Evolutionary conservation across 1,284 basidiomycete genomes (phyloP).

Genomic region (Phlebopus sp.): DNA sequence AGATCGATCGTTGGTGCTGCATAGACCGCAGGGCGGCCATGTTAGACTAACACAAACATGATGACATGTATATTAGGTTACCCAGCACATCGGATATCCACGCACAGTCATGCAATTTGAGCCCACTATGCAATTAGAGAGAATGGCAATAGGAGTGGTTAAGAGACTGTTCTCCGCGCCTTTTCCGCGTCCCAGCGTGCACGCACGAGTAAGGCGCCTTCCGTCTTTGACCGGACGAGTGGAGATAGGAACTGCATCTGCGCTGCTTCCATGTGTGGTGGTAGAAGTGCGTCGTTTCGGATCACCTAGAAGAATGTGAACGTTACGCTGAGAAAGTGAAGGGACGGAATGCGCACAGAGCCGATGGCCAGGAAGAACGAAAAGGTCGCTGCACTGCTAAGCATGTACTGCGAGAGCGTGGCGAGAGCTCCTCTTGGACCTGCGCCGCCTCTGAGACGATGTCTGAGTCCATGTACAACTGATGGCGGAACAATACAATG

Average conservation of each 20-base stretch:
- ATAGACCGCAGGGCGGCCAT: not conserved
- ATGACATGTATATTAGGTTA: no score
- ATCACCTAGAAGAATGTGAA: conserved; percentile 57
- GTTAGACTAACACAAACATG: no score
- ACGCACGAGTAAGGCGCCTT: conserved; percentile 66
- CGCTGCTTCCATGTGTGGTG: conserved; percentile 59
- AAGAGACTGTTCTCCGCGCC: conserved; percentile 24
- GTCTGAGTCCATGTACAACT: not conserved
- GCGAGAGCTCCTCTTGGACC: conserved; percentile 84
- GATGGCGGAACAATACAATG: not conserved
- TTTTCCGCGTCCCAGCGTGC: conserved; percentile 70
- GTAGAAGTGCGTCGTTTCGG: conserved; percentile 60
- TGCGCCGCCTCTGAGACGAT: conserved; percentile 65
- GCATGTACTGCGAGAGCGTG: conserved; percentile 93
- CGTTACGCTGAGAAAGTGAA: conserved; percentile 1
- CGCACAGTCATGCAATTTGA: conserved; percentile 12
- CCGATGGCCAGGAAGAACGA: conserved; percentile 84
- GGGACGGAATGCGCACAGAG: conserved; percentile 50
- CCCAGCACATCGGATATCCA: not conserved
- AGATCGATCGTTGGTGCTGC: not conserved
- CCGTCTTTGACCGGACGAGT: conserved; percentile 55
- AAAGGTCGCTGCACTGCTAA: conserved; percentile 85
- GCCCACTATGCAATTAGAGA: conserved; percentile 4
- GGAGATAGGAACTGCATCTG: conserved; percentile 52
- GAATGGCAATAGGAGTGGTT: not conserved